Conservation (phyloP, 352 stramenopile species). For the Albugo candida region DNA sequence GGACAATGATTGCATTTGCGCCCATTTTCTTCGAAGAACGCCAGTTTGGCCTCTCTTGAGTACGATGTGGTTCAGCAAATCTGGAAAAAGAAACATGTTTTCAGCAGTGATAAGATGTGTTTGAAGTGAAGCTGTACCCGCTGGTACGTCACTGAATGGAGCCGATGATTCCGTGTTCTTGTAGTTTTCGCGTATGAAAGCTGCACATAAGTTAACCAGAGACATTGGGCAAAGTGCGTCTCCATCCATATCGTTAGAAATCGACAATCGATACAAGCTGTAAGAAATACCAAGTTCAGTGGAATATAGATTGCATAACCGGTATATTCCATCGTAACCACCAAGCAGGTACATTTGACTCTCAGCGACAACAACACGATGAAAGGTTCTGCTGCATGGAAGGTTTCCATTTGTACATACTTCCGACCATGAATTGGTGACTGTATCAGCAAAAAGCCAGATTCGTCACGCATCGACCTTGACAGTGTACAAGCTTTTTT, state of each 20-base stretch:
- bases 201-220: conserved; percentile 46
- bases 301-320: conserved; percentile 67
- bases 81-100: conserved; percentile 12
- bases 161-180: conserved; percentile 36
- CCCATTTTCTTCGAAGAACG: conserved; percentile 35
- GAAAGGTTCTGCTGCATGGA: conserved; percentile 73
- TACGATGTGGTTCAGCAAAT: conserved; percentile 56
- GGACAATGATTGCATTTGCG: conserved; percentile 58
- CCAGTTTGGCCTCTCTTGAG: conserved; percentile 53
- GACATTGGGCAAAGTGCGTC: conserved; percentile 42
- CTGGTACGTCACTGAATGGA: conserved; percentile 56
- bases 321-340: conserved; percentile 69
- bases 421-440: conserved; percentile 70
- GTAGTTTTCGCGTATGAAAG: conserved; percentile 46
- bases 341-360: conserved; percentile 77
- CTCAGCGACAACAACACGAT: conserved; percentile 51
- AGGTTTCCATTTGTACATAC: conserved; percentile 64
- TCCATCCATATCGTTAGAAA: neutral
- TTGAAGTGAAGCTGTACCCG: conserved; percentile 13
- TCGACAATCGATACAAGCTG: too few relatives aligned
- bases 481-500: too few relatives aligned
- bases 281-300: conserved; percentile 38
- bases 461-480: too few relatives aligned
- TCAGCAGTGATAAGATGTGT: neutral
- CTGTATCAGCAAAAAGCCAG: too few relatives aligned